Conservation (phyloP, 805 yeast genomes). For the Torulaspora maleeae region DNA sequence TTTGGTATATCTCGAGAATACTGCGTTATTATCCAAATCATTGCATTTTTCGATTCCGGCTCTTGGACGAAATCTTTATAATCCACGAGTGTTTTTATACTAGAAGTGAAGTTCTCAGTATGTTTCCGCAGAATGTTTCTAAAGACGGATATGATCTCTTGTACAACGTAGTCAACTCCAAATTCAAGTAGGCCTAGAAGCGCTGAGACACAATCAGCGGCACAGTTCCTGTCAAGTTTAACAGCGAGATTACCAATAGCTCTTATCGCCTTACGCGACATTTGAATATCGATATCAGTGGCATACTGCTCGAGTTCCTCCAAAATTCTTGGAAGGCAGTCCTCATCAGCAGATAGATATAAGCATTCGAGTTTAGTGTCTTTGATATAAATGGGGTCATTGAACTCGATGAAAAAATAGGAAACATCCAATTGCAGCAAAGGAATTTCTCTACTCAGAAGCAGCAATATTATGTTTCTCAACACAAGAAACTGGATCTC, state of each 20-base stretch:
- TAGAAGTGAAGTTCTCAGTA: slow-evolving; percentile 51
- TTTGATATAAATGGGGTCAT: slow-evolving; percentile 83
- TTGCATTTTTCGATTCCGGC: slow-evolving; percentile 70
- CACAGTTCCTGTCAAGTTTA: slow-evolving; percentile 54
- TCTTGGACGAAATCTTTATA: slow-evolving; percentile 57
- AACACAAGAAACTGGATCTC: slow-evolving; percentile 81
- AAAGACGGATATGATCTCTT: slow-evolving; percentile 72
- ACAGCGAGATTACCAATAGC: slow-evolving; percentile 89
- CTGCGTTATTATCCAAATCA: slow-evolving; percentile 83
- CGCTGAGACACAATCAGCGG: slow-evolving; percentile 59
- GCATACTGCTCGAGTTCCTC: slow-evolving; percentile 82
- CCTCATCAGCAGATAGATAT: slow-evolving; percentile 65
- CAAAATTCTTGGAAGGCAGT: slow-evolving; percentile 56
- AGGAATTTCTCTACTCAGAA: slow-evolving; percentile 60
- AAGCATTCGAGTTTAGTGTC: slow-evolving; percentile 87
- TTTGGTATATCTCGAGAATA: slow-evolving; percentile 45
- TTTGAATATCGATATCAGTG: slow-evolving; percentile 76
- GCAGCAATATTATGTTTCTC: slow-evolving; percentile 70
- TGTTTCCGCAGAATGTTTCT: slow-evolving; percentile 74
- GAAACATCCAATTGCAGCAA: slow-evolving; percentile 59
- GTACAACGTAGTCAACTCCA: slow-evolving; percentile 68
- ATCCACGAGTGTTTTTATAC: slow-evolving; percentile 41
- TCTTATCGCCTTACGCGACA: slow-evolving; percentile 81
- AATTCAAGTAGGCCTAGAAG: slow-evolving; percentile 56
- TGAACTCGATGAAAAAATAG: slow-evolving; percentile 74